These are phyloP conservation scores for Claviceps africana DNA, from an alignment of 2,329 filamentous ascomycete genomes.

Conservation along the genomic window DNA sequence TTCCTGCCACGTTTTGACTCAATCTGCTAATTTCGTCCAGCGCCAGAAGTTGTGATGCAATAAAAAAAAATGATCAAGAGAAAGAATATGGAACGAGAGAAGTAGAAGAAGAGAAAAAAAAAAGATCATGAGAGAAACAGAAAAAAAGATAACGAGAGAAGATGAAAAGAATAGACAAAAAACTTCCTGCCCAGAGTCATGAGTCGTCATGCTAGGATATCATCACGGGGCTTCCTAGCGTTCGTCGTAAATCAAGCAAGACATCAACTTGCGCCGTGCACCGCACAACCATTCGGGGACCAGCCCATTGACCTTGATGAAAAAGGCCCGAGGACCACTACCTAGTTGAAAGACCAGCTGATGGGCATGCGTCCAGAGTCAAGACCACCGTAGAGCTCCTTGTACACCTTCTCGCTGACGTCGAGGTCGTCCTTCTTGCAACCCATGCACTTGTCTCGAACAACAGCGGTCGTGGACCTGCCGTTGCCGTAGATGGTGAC, in stretches of 20 bases:
- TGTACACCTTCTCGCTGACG: conserved; percentile 42
- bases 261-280: conserved; percentile 3
- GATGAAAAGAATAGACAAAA: background rate
- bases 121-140: background rate
- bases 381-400: conserved; percentile 34
- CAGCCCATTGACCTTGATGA: background rate
- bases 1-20: background rate
- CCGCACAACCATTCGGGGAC: conserved; percentile 4
- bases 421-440: conserved; percentile 46
- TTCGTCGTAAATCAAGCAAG: background rate
- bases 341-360: conserved; percentile 33
- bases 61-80: too few relatives aligned
- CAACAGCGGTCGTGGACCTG: conserved; percentile 40
- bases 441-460: conserved; percentile 65
- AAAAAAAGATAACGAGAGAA: too few relatives aligned
- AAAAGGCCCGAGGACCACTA: background rate
- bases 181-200: background rate
- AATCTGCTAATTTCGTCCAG: background rate
- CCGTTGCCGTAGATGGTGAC: conserved; percentile 50
- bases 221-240: background rate
- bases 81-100: background rate
- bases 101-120: background rate
- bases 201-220: conserved; percentile 1
- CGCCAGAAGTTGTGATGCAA: background rate
- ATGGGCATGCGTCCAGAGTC: conserved; percentile 27